These are phyloP conservation scores for Scedosporium boydii DNA, from an alignment of 2,329 filamentous ascomycete genomes.

Conservation along the genomic window DNA sequence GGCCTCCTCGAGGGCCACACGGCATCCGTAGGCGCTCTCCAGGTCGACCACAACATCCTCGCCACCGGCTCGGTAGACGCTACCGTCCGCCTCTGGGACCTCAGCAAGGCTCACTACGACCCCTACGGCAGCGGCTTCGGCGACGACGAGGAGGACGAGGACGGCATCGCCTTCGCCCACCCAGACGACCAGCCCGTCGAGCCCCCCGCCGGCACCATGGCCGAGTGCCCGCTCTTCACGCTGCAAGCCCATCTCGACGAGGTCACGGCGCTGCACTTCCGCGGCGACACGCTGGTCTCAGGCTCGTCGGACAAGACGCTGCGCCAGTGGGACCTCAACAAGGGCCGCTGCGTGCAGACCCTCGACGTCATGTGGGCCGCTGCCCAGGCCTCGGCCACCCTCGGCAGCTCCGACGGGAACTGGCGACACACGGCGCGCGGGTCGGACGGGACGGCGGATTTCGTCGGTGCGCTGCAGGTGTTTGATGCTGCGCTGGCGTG, in stretches of 20 bases:
- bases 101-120: conserved; percentile 79
- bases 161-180: conserved; percentile 65
- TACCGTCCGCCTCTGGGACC: conserved; percentile 88
- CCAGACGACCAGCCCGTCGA: conserved; percentile 59
- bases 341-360: conserved; percentile 94
- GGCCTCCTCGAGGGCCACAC: conserved; percentile 88
- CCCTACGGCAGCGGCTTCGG: conserved; percentile 54
- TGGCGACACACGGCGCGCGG: conserved; percentile 58
- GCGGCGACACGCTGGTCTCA: conserved; percentile 81
- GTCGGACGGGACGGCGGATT: conserved; percentile 55
- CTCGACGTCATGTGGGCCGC: conserved; percentile 97
- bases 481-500: conserved; percentile 94
- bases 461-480: conserved; percentile 88
- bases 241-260: conserved; percentile 87
- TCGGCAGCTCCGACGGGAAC: conserved; percentile 47
- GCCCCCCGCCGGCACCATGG: conserved; percentile 69
- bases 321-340: conserved; percentile 94
- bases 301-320: conserved; percentile 96
- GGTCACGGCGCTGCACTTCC: conserved; percentile 87
- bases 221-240: conserved; percentile 80
- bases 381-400: conserved; percentile 67
- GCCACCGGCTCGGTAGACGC: conserved; percentile 93
- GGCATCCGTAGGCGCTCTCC: conserved; percentile 82
- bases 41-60: conserved; percentile 91
- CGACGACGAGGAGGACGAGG: conserved; percentile 49